Percentiles rank a stretch among this genome's conserved stretches.
Conservation (phyloP, 1,139 yeast genomes). For the Scheffersomyces stambukii region DNA sequence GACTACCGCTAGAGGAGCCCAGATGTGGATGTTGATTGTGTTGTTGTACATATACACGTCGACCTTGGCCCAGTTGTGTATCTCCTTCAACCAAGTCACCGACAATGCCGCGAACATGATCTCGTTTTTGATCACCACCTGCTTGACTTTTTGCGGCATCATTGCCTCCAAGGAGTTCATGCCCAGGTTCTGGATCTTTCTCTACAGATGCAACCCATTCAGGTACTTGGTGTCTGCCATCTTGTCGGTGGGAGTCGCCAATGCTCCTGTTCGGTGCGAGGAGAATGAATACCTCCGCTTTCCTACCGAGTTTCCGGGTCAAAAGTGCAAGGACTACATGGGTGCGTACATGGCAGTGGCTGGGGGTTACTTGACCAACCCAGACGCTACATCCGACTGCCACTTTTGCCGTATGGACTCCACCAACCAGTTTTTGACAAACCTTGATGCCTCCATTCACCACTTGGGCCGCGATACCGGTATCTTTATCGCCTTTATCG, state of each 20-base stretch:
- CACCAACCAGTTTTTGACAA: conserved; percentile 49
- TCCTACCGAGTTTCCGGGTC: conserved; percentile 42
- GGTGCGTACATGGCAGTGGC: conserved; percentile 35
- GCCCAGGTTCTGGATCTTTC: conserved; percentile 36
- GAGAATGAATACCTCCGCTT: conserved; percentile 21
- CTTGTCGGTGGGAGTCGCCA: conserved; percentile 34
- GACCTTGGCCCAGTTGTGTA: conserved; percentile 36
- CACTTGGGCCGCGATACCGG: conserved; percentile 71
- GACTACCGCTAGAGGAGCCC: conserved; percentile 34
- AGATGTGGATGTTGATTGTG: conserved; percentile 42
- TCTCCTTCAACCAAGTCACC: conserved; percentile 34
- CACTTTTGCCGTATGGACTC: conserved; percentile 44
- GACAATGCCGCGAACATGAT: conserved; percentile 37
- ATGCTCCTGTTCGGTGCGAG: conserved; percentile 22
- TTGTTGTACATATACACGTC: conserved; percentile 30
- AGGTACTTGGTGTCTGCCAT: conserved; percentile 48
- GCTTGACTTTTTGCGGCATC: conserved; percentile 34
- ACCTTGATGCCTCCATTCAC: conserved; percentile 38
- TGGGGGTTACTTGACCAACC: conserved; percentile 49
- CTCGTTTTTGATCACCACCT: conserved; percentile 22
- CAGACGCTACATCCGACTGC: conserved; percentile 43
- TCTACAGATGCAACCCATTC: conserved; percentile 49
- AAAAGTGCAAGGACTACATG: conserved; percentile 55
- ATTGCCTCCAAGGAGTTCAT: conserved; percentile 20
- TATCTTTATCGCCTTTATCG: conserved; percentile 43